Evolutionary conservation across 768 basidiomycete species (phyloP).

Genomic region (Dentipellis sp.): DNA sequence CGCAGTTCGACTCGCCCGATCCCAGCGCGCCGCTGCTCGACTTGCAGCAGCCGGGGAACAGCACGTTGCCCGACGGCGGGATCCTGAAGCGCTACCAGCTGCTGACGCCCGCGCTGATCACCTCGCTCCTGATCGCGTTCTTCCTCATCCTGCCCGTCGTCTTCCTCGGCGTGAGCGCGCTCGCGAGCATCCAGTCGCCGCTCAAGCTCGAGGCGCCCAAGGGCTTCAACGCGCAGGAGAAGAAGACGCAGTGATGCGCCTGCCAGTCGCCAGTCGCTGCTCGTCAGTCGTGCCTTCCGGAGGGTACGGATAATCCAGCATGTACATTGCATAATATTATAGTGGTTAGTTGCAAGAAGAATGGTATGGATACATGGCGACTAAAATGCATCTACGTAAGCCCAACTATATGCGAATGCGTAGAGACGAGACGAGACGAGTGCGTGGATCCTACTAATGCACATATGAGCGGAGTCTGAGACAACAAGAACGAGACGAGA

Average conservation of each 20-base stretch:
- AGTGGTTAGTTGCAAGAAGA: constrained; percentile 8
- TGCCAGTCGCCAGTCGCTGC: no score
- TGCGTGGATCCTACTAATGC: not conserved
- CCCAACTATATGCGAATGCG: constrained; percentile 4
- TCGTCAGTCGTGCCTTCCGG: no score
- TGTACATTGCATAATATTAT: constrained; percentile 7
- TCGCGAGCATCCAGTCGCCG: constrained; percentile 69
- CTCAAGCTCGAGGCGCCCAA: constrained; percentile 54
- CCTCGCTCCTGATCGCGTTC: constrained; percentile 49
- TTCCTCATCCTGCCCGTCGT: constrained; percentile 63
- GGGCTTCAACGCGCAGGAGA: constrained; percentile 59
- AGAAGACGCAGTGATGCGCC: constrained; percentile 56
- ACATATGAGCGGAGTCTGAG: not conserved
- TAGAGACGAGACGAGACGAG: not conserved
- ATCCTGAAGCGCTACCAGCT: constrained; percentile 70
- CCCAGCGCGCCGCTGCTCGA: not conserved
- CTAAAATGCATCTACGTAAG: constrained; percentile 6
- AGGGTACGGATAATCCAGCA: not conserved
- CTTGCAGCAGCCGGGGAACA: constrained; percentile 20
- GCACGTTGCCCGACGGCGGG: constrained; percentile 38
- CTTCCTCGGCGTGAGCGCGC: constrained; percentile 51
- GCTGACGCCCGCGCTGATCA: constrained; percentile 68
- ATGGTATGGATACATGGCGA: constrained; percentile 13
- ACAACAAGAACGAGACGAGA: not conserved
- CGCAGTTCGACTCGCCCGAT: constrained; percentile 20